These are phyloP conservation scores for Tribonema minus DNA, from an alignment of 108 stramenopile genomes.

Conservation along the genomic window DNA sequence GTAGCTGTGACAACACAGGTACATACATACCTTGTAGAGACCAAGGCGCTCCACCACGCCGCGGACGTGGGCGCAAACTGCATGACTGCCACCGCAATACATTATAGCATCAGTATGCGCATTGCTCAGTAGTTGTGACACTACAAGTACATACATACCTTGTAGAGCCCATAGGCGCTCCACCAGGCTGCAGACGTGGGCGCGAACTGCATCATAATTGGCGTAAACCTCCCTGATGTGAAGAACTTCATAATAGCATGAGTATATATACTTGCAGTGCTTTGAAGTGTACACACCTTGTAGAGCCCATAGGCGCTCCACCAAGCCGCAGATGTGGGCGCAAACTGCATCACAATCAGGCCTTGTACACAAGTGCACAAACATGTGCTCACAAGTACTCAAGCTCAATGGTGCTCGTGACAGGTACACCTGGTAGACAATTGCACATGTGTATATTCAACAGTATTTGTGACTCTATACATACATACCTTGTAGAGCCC, in stretches of 20 bases:
- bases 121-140: too few species aligned
- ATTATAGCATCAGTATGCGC: too few species aligned
- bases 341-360: too few species aligned
- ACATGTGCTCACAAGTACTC: background rate
- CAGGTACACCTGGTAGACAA: background rate
- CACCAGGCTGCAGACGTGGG: conserved; percentile 44
- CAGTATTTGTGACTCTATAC: background rate
- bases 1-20: too few species aligned
- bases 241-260: conserved; percentile 14
- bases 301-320: conserved; percentile 34
- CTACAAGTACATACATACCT: too few species aligned
- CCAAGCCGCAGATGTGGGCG: conserved; percentile 42
- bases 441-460: background rate
- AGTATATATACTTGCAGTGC: too few species aligned
- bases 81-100: conserved; percentile 18
- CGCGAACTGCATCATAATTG: conserved; percentile 34
- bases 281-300: too few species aligned
- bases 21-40: conserved; percentile 18
- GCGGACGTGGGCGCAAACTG: conserved; percentile 44
- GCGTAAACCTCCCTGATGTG: conserved; percentile 17
- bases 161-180: conserved; percentile 30
- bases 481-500: conserved; percentile 13
- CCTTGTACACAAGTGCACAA: background rate
- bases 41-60: conserved; percentile 37
- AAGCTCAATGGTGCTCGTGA: background rate